Evolutionary conservation across 164 flowering plant species (phyloP).

Genomic region (Protea cynaroides): DNA sequence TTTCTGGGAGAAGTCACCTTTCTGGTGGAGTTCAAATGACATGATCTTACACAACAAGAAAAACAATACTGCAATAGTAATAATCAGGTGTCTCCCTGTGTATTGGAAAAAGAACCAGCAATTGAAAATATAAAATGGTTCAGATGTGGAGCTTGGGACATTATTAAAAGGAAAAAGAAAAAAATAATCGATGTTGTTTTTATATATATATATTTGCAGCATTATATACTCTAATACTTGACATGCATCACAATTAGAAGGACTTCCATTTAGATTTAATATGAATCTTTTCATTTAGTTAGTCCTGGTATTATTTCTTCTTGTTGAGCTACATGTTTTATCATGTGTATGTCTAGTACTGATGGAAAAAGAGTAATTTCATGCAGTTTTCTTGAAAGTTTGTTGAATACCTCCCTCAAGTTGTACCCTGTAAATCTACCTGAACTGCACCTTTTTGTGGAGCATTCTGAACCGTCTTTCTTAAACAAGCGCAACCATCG

Average conservation of each 20-base stretch:
- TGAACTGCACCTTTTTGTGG: slow-evolving; percentile 37
- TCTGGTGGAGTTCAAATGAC: too few relatives aligned
- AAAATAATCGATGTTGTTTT: neutral
- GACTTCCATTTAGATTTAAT: neutral
- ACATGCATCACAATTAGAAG: neutral
- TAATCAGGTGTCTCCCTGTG: too few relatives aligned
- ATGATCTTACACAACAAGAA: too few relatives aligned
- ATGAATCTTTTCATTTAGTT: neutral
- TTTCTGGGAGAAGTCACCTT: too few relatives aligned
- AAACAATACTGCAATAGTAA: too few relatives aligned
- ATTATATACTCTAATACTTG: neutral
- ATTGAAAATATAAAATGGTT: too few relatives aligned
- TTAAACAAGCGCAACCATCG: slow-evolving; percentile 15
- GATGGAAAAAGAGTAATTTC: slow-evolving; percentile 2
- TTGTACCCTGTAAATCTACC: slow-evolving; percentile 46
- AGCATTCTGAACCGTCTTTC: slow-evolving; percentile 24
- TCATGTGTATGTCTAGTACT: slow-evolving; percentile 7
- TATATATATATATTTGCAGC: neutral
- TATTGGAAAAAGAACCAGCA: too few relatives aligned
- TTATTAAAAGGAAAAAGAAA: neutral
- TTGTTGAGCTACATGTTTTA: neutral
- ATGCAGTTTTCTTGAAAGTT: slow-evolving; percentile 68
- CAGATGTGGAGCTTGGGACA: too few relatives aligned
- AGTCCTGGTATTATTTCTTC: neutral
- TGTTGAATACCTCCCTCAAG: slow-evolving; percentile 45